Conservation (phyloP, 2,329 filamentous ascomycete species). For the Fusarium cicatricum region DNA sequence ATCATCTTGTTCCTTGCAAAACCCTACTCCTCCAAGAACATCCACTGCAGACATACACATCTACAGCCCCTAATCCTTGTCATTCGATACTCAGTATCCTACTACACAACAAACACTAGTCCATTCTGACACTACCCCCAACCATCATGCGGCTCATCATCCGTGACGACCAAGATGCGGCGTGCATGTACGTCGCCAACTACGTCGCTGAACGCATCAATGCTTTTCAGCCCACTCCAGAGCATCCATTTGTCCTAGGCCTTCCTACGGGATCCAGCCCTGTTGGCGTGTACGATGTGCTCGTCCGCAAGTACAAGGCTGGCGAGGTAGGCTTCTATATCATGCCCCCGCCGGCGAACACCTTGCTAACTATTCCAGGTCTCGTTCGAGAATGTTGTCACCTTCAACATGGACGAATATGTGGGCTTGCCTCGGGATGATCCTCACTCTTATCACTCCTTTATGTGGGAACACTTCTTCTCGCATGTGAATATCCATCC, state of each 20-base stretch:
- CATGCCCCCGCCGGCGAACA: conserved; percentile 5
- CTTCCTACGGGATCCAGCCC: conserved; percentile 86
- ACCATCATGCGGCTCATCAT: conserved; percentile 81
- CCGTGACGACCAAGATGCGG: conserved; percentile 72
- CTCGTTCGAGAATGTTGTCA: conserved; percentile 88
- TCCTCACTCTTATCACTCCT: conserved; percentile 86
- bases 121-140: conserved; percentile 31
- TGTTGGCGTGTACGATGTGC: conserved; percentile 77
- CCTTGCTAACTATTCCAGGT: conserved; percentile 57
- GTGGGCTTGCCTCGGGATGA: conserved; percentile 84
- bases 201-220: conserved; percentile 87
- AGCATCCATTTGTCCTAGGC: conserved; percentile 82
- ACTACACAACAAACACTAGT: conserved; percentile 18
- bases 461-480: conserved; percentile 95
- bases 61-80: background rate
- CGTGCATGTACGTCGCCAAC: conserved; percentile 80
- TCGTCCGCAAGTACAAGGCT: conserved; percentile 76
- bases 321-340: conserved; percentile 57
- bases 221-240: conserved; percentile 74
- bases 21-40: background rate
- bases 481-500: conserved; percentile 83
- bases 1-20: conserved; percentile 3
- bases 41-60: background rate
- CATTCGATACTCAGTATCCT: conserved; percentile 9
- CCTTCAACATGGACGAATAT: conserved; percentile 96